phyloP scores from a whole-genome alignment of 2,329 filamentous ascomycete species.

The Phaeosphaeriaceae sp. region DNA sequence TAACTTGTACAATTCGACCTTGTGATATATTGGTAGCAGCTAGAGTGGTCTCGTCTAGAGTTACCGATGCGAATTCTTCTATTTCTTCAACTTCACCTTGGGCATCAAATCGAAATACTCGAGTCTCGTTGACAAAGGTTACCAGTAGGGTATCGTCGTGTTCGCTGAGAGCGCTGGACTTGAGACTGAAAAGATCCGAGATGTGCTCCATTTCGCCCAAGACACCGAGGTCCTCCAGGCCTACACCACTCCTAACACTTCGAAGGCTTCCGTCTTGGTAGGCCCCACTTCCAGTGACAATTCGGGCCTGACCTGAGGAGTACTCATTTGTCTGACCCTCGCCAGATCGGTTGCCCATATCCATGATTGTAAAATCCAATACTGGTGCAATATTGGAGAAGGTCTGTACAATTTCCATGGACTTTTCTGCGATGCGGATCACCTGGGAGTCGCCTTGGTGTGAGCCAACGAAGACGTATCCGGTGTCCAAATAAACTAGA shows the following conservation, averaged over 20 bases:
- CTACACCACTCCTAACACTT: constrained; percentile 91
- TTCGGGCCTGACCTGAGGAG: constrained; percentile 89
- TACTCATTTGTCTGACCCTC: constrained; percentile 86
- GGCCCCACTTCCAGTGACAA: constrained; percentile 91
- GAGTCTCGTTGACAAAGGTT: constrained; percentile 82
- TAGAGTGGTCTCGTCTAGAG: constrained; percentile 74
- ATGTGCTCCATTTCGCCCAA: constrained; percentile 79
- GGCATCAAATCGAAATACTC: constrained; percentile 76
- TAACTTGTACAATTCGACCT: constrained; percentile 77
- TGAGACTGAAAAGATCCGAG: constrained; percentile 74
- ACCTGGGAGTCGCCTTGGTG: constrained; percentile 93
- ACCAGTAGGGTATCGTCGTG: constrained; percentile 75
- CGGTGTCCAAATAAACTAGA: constrained; percentile 77
- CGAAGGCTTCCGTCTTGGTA: constrained; percentile 87
- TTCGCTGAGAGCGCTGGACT: constrained; percentile 55
- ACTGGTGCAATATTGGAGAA: constrained; percentile 88
- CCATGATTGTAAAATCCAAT: constrained; percentile 93
- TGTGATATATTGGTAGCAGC: constrained; percentile 69
- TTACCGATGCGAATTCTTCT: constrained; percentile 74
- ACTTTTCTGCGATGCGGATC: constrained; percentile 66
- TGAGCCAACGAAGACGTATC: constrained; percentile 83
- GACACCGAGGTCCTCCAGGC: constrained; percentile 84
- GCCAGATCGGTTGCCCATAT: constrained; percentile 84
- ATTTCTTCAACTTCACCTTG: constrained; percentile 86
- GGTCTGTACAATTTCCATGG: constrained; percentile 73